phyloP scores from a whole-genome alignment of 78 protist species.

The Dictyostelium capitatum region DNA sequence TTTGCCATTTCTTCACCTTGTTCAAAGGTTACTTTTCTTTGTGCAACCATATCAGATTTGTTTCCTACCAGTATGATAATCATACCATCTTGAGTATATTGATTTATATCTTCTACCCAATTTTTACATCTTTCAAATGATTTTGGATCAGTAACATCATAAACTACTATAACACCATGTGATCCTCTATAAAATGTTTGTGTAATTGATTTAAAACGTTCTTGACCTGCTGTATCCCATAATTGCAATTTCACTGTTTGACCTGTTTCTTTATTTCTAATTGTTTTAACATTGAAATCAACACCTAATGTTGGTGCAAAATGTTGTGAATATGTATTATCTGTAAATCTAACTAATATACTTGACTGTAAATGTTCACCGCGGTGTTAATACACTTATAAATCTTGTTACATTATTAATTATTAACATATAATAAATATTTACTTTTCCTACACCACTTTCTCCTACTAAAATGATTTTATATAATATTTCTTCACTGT shows the following conservation, averaged over 20 bases:
- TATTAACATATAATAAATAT: background rate
- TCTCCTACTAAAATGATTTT: slow-evolving; percentile 79
- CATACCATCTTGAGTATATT: slow-evolving; percentile 63
- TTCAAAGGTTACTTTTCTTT: slow-evolving; percentile 60
- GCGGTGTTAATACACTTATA: background rate
- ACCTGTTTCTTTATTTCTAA: slow-evolving; percentile 74
- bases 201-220: slow-evolving; percentile 90
- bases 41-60: slow-evolving; percentile 48
- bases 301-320: slow-evolving; percentile 76
- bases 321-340: slow-evolving; percentile 56
- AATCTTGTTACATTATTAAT: background rate
- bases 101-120: slow-evolving; percentile 72
- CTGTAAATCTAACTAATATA: slow-evolving; percentile 74
- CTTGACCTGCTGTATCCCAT: slow-evolving; percentile 92
- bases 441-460: slow-evolving; percentile 71
- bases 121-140: slow-evolving; percentile 63
- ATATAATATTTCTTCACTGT: slow-evolving; percentile 60
- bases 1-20: slow-evolving; percentile 74
- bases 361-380: slow-evolving; percentile 32
- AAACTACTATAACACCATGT: slow-evolving; percentile 69
- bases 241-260: slow-evolving; percentile 70
- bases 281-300: slow-evolving; percentile 77
- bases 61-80: slow-evolving; percentile 73
- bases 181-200: slow-evolving; percentile 76
- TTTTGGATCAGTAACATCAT: slow-evolving; percentile 60